These are phyloP conservation scores for Vaucheria bursata DNA, from an alignment of 352 stramenopile genomes.

Conservation along the genomic window DNA sequence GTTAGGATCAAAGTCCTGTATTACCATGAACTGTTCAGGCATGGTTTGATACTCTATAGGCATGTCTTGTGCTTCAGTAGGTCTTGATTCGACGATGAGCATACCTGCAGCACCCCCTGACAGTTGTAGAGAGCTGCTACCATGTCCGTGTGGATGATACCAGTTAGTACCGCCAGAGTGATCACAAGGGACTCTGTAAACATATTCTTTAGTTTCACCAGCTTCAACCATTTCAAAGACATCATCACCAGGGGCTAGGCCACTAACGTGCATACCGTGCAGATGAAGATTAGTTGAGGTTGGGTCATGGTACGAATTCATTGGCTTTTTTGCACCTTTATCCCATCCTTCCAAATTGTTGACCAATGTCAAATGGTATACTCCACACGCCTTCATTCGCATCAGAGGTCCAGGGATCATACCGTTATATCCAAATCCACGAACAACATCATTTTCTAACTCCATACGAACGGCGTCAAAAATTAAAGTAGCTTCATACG, in stretches of 20 bases:
- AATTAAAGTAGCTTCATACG: constrained; percentile 2
- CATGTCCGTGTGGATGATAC: not conserved
- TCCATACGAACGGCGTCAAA: too few relatives aligned
- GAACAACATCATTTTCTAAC: too few relatives aligned
- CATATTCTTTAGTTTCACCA: too few relatives aligned
- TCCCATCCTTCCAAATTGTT: constrained; percentile 22
- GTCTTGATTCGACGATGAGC: not conserved
- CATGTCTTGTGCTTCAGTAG: not conserved
- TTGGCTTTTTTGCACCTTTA: not conserved
- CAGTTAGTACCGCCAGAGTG: too few relatives aligned
- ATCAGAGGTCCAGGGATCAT: not conserved
- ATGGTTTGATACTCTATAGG: not conserved
- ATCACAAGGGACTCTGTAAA: too few relatives aligned
- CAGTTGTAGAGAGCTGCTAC: not conserved
- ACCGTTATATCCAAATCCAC: constrained; percentile 5
- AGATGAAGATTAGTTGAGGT: not conserved
- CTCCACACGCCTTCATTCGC: constrained; percentile 19
- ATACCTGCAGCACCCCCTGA: not conserved
- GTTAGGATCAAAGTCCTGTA: too few relatives aligned
- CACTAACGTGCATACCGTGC: constrained; percentile 8
- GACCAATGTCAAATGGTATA: constrained; percentile 30
- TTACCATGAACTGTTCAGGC: not conserved
- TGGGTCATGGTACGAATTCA: not conserved
- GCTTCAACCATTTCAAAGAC: not conserved
- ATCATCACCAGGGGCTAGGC: not conserved